Evolutionary conservation across 2,329 filamentous ascomycete species (phyloP).

Genomic region (Claviceps sp.): DNA sequence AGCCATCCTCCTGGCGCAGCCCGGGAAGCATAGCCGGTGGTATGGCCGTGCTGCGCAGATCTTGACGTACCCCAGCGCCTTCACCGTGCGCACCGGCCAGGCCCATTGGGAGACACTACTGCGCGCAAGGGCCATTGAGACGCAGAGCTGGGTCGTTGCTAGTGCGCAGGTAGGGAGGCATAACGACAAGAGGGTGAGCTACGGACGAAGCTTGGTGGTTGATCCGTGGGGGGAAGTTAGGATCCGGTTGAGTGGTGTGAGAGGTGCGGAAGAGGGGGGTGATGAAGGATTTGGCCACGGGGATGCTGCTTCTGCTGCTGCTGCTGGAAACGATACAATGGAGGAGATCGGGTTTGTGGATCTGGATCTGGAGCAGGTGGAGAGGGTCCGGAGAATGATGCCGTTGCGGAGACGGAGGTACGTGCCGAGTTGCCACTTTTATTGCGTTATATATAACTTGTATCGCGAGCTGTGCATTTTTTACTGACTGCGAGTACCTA

Average conservation of each 20-base stretch:
- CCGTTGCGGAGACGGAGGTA: constrained; percentile 38
- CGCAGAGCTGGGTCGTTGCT: constrained; percentile 75
- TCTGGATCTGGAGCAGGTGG: constrained; percentile 34
- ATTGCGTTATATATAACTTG: background rate
- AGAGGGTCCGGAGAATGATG: constrained; percentile 36
- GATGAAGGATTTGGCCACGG: constrained; percentile 19
- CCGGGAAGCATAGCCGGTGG: constrained; percentile 15
- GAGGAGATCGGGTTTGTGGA: constrained; percentile 41
- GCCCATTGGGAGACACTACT: constrained; percentile 79
- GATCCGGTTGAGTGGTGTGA: constrained; percentile 46
- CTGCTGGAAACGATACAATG: constrained; percentile 14
- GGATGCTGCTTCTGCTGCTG: background rate
- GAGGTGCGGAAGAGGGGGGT: constrained; percentile 35
- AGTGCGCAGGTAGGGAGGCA: constrained; percentile 65
- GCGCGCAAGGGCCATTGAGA: constrained; percentile 73
- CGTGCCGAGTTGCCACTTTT: constrained; percentile 17
- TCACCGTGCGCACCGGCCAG: constrained; percentile 71
- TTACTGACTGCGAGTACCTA: background rate
- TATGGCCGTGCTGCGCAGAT: constrained; percentile 46
- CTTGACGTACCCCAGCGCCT: constrained; percentile 78
- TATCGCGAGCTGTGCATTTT: background rate
- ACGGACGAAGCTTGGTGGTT: constrained; percentile 75
- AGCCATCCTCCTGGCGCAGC: constrained; percentile 47
- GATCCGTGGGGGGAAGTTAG: constrained; percentile 76
- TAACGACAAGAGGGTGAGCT: constrained; percentile 65